These are phyloP conservation scores for Colletotrichum simmondsii DNA, from an alignment of 2,329 filamentous ascomycete genomes.

Conservation along the genomic window DNA sequence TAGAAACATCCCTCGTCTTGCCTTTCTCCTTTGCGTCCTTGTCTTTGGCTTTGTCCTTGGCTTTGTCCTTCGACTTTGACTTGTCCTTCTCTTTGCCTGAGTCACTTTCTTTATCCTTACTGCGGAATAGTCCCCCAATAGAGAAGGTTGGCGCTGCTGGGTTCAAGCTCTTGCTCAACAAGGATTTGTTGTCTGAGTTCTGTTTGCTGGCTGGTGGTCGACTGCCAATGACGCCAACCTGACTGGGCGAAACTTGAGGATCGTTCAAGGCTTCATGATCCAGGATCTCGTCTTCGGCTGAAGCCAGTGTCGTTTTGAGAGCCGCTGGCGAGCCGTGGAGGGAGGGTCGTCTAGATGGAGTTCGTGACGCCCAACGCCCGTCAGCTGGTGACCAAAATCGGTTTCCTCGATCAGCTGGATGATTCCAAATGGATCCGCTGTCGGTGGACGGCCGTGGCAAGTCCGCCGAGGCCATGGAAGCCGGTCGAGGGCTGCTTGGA, in stretches of 20 bases:
- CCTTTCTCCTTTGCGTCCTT: conserved; percentile 44
- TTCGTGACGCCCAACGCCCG: conserved; percentile 67
- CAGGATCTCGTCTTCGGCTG: conserved; percentile 73
- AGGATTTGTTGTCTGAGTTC: conserved; percentile 43
- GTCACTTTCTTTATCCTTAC: conserved; percentile 50
- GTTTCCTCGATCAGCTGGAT: conserved; percentile 65
- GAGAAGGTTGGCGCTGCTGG: conserved; percentile 87
- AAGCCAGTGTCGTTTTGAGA: conserved; percentile 69
- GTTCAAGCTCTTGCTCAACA: conserved; percentile 76
- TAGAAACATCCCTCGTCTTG: conserved; percentile 50
- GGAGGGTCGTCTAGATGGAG: conserved; percentile 83
- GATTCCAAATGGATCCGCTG: conserved; percentile 79
- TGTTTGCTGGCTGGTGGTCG: conserved; percentile 63
- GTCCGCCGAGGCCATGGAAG: conserved; percentile 76
- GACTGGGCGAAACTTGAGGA: conserved; percentile 63
- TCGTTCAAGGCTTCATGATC: conserved; percentile 66
- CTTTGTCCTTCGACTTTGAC: conserved; percentile 47
- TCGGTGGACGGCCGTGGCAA: conserved; percentile 84
- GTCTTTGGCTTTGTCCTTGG: conserved; percentile 46
- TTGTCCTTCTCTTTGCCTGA: conserved; percentile 45
- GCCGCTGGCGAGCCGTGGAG: conserved; percentile 79
- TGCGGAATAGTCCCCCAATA: conserved; percentile 74
- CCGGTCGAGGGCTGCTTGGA: conserved; percentile 70
- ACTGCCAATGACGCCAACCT: conserved; percentile 82
- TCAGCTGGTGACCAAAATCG: conserved; percentile 72